These are phyloP conservation scores for Limnanthes douglasii DNA, from an alignment of 345 rosid genomes.

Conservation along the genomic window DNA sequence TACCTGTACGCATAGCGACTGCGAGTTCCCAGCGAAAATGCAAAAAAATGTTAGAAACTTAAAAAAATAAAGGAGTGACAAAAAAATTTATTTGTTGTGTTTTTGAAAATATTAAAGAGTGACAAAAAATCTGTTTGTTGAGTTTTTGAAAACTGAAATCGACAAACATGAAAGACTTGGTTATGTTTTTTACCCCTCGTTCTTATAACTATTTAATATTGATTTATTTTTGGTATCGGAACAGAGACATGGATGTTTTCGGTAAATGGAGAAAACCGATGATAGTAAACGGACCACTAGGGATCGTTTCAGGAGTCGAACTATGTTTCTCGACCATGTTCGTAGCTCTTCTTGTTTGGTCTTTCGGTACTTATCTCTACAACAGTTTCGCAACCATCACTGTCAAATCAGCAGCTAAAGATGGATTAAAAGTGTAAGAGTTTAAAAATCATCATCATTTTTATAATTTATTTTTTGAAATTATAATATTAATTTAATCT, in stretches of 20 bases:
- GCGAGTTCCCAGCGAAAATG: too few species aligned
- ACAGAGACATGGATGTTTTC: slow-evolving; percentile 7
- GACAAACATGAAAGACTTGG: not conserved
- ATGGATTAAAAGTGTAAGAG: slow-evolving; percentile 32
- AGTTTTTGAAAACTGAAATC: not conserved
- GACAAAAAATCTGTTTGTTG: not conserved
- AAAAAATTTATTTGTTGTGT: slow-evolving; percentile 3
- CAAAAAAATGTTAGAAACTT: too few species aligned
- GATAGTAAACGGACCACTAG: slow-evolving; percentile 68
- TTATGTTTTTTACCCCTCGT: not conserved
- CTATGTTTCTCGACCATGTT: slow-evolving; percentile 51
- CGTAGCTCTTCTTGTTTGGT: slow-evolving; percentile 54
- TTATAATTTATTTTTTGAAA: not conserved
- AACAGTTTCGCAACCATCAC: slow-evolving; percentile 24
- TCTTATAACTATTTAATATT: not conserved
- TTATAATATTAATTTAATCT: not conserved
- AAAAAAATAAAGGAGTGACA: slow-evolving; percentile 6
- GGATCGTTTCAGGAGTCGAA: slow-evolving; percentile 60
- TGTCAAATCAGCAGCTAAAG: slow-evolving; percentile 17
- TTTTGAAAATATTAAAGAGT: too few species aligned
- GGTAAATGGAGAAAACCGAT: slow-evolving; percentile 47
- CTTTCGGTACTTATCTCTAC: slow-evolving; percentile 25
- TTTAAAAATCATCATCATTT: not conserved
- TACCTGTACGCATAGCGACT: too few species aligned
- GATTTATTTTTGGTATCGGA: slow-evolving; percentile 3